phyloP scores from a whole-genome alignment of 805 yeast species.

The Millerozyma acaciae region DNA sequence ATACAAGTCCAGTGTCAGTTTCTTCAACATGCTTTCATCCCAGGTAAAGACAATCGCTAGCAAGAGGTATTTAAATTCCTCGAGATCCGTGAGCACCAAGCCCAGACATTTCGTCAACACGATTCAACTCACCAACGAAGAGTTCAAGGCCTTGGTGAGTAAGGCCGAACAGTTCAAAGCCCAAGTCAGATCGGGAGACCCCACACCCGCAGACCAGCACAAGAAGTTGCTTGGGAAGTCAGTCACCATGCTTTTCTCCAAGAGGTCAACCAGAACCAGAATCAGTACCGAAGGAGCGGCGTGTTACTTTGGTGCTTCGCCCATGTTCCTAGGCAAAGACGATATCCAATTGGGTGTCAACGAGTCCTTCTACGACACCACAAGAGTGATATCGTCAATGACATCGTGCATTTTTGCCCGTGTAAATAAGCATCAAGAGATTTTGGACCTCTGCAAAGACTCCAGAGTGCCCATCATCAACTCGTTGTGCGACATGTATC shows the following conservation, averaged over 20 bases:
- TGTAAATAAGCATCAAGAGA: slow-evolving; percentile 81
- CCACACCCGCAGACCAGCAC: slow-evolving; percentile 32
- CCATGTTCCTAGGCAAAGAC: slow-evolving; percentile 94
- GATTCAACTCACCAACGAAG: slow-evolving; percentile 69
- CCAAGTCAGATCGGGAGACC: slow-evolving; percentile 53
- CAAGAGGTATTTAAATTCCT: slow-evolving; percentile 9
- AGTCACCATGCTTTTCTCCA: slow-evolving; percentile 78
- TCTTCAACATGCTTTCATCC: slow-evolving; percentile 1
- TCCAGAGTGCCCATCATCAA: slow-evolving; percentile 90
- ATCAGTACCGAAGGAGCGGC: slow-evolving; percentile 94
- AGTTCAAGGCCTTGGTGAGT: slow-evolving; percentile 64
- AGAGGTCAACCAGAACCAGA: slow-evolving; percentile 94
- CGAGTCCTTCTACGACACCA: slow-evolving; percentile 84
- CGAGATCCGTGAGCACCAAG: slow-evolving; percentile 8
- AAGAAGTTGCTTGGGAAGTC: slow-evolving; percentile 72
- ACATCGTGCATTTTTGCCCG: slow-evolving; percentile 97
- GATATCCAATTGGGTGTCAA: slow-evolving; percentile 96
- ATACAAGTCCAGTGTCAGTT: no score
- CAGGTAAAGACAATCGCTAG: slow-evolving; percentile 9
- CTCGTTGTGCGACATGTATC: slow-evolving; percentile 87
- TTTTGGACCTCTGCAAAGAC: slow-evolving; percentile 69
- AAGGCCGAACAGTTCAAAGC: slow-evolving; percentile 70
- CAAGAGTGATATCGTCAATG: slow-evolving; percentile 91
- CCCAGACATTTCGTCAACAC: slow-evolving; percentile 80
- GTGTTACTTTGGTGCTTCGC: slow-evolving; percentile 88